phyloP scores from a whole-genome alignment of 2,329 filamentous ascomycete species.

The Cladosporium sp. region DNA sequence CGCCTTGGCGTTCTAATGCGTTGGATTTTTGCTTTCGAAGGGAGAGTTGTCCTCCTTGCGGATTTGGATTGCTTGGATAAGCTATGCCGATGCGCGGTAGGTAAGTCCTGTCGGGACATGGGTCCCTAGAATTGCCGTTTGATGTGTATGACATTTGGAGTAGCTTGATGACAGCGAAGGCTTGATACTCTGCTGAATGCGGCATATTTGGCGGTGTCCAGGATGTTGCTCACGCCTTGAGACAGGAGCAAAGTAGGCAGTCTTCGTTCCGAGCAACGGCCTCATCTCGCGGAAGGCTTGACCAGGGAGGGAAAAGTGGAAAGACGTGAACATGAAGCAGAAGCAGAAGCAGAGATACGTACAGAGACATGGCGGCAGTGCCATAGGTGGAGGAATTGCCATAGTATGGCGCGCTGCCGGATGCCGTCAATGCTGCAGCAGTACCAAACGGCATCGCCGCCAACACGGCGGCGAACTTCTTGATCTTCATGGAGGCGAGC shows the following conservation, averaged over 20 bases:
- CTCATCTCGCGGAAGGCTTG: background rate
- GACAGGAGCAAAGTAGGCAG: background rate
- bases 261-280: background rate
- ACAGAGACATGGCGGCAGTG: constrained; percentile 2
- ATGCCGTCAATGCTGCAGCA: constrained; percentile 1
- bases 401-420: constrained; percentile 4
- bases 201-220: constrained; percentile 2
- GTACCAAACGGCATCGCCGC: constrained; percentile 6
- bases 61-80: background rate
- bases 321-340: background rate
- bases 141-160: constrained; percentile 5
- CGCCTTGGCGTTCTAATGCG: background rate
- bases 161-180: constrained; percentile 3
- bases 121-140: background rate
- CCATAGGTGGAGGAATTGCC: background rate
- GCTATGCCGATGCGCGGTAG: background rate
- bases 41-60: background rate
- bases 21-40: constrained; percentile 4
- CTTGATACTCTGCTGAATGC: constrained; percentile 10
- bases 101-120: constrained; percentile 2
- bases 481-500: constrained; percentile 17
- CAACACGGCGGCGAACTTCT: constrained; percentile 13
- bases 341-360: background rate
- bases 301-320: background rate
- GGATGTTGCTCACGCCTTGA: background rate